Percentiles rank a stretch among this genome's conserved stretches.
phyloP scores from a whole-genome alignment of 2,329 filamentous ascomycete species.

The Paraphaeosphaeria sporulosa region DNA sequence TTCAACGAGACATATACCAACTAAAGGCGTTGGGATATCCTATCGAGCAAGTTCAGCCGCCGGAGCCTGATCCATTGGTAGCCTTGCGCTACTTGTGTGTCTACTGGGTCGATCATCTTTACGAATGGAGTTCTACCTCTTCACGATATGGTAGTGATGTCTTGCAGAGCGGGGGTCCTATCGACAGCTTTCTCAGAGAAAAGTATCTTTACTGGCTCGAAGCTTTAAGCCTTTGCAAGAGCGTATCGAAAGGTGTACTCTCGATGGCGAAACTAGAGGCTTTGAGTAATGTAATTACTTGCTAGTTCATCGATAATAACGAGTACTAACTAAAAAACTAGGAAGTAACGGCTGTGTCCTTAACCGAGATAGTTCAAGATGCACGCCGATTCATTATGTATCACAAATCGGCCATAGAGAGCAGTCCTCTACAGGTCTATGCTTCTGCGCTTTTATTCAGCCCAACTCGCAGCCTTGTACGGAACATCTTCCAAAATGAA shows the following conservation, averaged over 20 bases:
- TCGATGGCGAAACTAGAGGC: neutral
- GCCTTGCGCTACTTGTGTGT: too few species aligned
- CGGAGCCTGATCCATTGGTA: too few species aligned
- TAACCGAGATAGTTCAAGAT: neutral
- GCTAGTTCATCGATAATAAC: too few species aligned
- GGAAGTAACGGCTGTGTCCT: too few species aligned
- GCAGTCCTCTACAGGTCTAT: neutral
- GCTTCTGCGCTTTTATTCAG: constrained; percentile 21
- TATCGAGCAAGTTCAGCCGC: too few species aligned
- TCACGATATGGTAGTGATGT: too few species aligned
- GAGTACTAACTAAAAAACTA: too few species aligned
- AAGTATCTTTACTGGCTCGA: constrained; percentile 5
- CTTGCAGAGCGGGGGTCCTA: too few species aligned
- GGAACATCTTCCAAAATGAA: constrained; percentile 5
- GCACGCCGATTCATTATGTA: constrained; percentile 1
- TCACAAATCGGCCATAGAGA: neutral
- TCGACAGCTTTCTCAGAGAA: neutral
- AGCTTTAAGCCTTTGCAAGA: neutral
- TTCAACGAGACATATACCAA: too few species aligned
- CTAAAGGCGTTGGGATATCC: too few species aligned
- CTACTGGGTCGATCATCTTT: constrained; percentile 3
- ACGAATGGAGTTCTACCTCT: neutral
- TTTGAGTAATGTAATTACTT: too few species aligned
- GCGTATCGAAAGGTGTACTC: neutral
- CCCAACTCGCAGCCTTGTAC: constrained; percentile 18